Evolutionary conservation across 805 yeast species (phyloP), one percentile per base, ranked within the genome.

Genomic region (Zygosaccharomyces rouxii): DNA sequence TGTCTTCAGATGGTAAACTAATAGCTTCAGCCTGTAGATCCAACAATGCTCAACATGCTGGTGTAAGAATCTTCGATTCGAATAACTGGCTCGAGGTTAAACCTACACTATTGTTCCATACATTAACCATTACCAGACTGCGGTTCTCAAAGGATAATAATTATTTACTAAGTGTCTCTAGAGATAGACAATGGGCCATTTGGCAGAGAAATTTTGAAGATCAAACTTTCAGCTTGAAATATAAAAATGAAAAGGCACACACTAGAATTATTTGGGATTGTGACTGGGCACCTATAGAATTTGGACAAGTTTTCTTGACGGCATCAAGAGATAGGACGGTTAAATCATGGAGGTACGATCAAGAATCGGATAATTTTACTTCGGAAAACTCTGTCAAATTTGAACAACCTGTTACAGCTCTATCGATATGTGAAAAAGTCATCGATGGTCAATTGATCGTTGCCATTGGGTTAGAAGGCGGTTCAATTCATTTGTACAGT

Each of bases 201-300:
- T 92, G 96, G 92, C 70, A 71, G 54, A 69, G 79, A 49, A 50
- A 59, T 16, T 62, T 69, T 28, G 70, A 63, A 14, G 56, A 59
- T 11, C 70, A 74, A 38, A 64, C 66, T 18, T 76, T 78, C 51
- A 63, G 68, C 16, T 66, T 79, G 47, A 61, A 57, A 25, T 50
- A 49, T 39, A 55, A 68, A 16, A 74, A 77, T 47, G 79, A 79
- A 30, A 88, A 85, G 63, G 97, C 97, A 0, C 99, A 95, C 62
- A 67, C 84, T 1, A 80, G 97, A 67, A 92, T 94, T 58, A 80
- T 94, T 38, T 95, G 99, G 99, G 98, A 94, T 69, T 83, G 92
- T 63, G 78, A 86, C 33, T 94, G 97, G 96, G 71, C 83, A 0
- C 88, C 89, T 4, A 51, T 59, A n/a, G 70, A 59, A 3, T 62